Base-by-base conservation (phyloP, 306 rosid species). In the Vigna nakashimae region DNA sequence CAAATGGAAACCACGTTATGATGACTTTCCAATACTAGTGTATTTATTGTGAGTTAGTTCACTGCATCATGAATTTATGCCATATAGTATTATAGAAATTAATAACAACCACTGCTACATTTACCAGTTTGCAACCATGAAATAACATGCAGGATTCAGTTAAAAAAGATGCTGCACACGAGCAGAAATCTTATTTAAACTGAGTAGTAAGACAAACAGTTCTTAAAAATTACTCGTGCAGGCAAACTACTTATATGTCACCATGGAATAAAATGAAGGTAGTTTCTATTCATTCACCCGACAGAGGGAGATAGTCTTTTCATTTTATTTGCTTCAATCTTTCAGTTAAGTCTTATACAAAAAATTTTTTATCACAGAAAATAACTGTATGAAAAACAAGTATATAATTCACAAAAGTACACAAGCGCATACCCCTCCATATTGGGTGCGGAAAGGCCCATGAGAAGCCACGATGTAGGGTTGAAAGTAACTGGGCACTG, bases 401-500 rank as follows among this genome's bases (percentile, higher is more conserved):
- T 76, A 71, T 45, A 51, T 71, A 43, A 52, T 75, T 71, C 56
- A 40, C 15, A 60, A 63, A 62, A 77, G 55, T 42, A 51, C 60
- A 42, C 5, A 63, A 64, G 80, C 57, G 82, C 91, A 72, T 91
- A 95, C 99, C 98, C 96, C 99, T 79, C 90, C 94, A 83, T 85
- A 88, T 67, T 80, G 86, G 89, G 85, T 87, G 80, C 65, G 91
- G 89, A 95, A 77, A 20, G 99, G 99, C 77, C 99, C 98, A 43
- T 95, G 99, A 66, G 98, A 95, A 81, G 98, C 91, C 78, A 92
- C 97, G 81, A 88, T 82, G 80, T 95, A 95, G 18, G 99, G 98
- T 84, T 91, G 98, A 78, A 92, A 95, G 80, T 95, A 91, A 88
- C 97, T 81, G 45, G 95, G 97, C 77, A 91, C 98, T 40, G 97